Percentiles rank a stretch among this genome's conserved stretches.
phyloP scores from a whole-genome alignment of 2,329 filamentous ascomycete genomes.

The Hypoxylon sp. region DNA sequence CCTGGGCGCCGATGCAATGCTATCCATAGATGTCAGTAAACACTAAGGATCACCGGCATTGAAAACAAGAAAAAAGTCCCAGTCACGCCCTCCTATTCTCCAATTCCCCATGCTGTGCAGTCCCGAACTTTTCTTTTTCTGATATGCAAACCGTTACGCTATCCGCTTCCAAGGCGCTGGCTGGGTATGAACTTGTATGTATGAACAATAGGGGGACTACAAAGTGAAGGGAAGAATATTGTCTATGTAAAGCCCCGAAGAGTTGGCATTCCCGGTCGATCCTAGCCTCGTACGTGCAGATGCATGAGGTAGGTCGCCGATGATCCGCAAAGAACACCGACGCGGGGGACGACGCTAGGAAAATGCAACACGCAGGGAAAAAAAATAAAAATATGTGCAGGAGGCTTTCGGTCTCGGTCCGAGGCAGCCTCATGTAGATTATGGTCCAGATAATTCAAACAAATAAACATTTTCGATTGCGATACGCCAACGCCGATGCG shows the following conservation, averaged over 20 bases:
- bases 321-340: slow-evolving; percentile 40
- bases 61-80: slow-evolving; percentile 17
- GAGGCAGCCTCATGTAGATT: slow-evolving; percentile 37
- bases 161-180: slow-evolving; percentile 33
- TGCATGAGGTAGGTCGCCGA: slow-evolving; percentile 50
- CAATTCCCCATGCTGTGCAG: slow-evolving; percentile 27
- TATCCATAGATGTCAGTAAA: slow-evolving; percentile 45
- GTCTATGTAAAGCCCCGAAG: slow-evolving; percentile 48
- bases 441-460: slow-evolving; percentile 38
- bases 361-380: slow-evolving; percentile 29
- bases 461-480: slow-evolving; percentile 46
- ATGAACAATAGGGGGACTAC: slow-evolving; percentile 22
- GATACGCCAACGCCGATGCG: slow-evolving; percentile 37
- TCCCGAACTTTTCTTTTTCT: slow-evolving; percentile 37
- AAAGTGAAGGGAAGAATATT: slow-evolving; percentile 26
- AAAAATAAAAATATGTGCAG: slow-evolving; percentile 42
- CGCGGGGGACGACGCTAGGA: slow-evolving; percentile 38
- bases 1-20: slow-evolving; percentile 37
- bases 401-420: slow-evolving; percentile 39
- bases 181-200: slow-evolving; percentile 31
- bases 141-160: slow-evolving; percentile 38
- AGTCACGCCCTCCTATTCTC: slow-evolving; percentile 12
- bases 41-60: slow-evolving; percentile 47
- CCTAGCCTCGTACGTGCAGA: slow-evolving; percentile 47
- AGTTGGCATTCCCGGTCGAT: slow-evolving; percentile 41